Evolutionary conservation across 768 basidiomycete genomes (phyloP).

Genomic region (Mycena epipterygia): DNA sequence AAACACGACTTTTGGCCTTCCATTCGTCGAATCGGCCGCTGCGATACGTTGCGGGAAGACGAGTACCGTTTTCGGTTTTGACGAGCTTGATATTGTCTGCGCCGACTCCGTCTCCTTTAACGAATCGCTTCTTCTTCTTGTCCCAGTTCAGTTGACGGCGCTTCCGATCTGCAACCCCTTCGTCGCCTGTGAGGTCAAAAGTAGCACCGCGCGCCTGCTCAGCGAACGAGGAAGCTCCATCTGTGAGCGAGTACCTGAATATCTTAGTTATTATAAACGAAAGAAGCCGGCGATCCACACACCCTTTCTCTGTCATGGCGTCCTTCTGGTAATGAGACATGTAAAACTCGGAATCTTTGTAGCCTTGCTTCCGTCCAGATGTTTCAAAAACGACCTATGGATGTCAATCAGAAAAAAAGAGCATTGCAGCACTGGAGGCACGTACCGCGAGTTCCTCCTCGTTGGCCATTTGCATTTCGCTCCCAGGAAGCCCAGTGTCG

Average conservation of each 20-base stretch:
- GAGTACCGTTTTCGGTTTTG: conserved; percentile 91
- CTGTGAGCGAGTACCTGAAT: conserved; percentile 86
- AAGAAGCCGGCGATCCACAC: not conserved
- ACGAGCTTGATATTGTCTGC: conserved; percentile 96
- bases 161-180: conserved; percentile 69
- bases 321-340: conserved; percentile 94
- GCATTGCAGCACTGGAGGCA: conserved; percentile 21
- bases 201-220: conserved; percentile 85
- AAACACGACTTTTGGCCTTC: conserved; percentile 83
- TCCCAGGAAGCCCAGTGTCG: conserved; percentile 50
- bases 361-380: conserved; percentile 64
- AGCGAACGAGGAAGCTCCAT: conserved; percentile 89
- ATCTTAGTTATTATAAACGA: not conserved
- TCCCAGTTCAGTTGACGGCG: conserved; percentile 89
- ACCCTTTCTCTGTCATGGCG: conserved; percentile 92
- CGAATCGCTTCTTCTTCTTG: conserved; percentile 95
- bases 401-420: conserved; percentile 7
- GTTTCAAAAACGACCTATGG: conserved; percentile 77
- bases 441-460: conserved; percentile 83
- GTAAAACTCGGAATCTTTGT: conserved; percentile 89
- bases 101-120: conserved; percentile 87
- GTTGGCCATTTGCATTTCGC: conserved; percentile 77
- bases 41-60: conserved; percentile 91
- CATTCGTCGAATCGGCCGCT: conserved; percentile 97
- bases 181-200: conserved; percentile 89